Evolutionary conservation across 352 stramenopile genomes (phyloP).

Genomic region (Pythium monospermum): DNA sequence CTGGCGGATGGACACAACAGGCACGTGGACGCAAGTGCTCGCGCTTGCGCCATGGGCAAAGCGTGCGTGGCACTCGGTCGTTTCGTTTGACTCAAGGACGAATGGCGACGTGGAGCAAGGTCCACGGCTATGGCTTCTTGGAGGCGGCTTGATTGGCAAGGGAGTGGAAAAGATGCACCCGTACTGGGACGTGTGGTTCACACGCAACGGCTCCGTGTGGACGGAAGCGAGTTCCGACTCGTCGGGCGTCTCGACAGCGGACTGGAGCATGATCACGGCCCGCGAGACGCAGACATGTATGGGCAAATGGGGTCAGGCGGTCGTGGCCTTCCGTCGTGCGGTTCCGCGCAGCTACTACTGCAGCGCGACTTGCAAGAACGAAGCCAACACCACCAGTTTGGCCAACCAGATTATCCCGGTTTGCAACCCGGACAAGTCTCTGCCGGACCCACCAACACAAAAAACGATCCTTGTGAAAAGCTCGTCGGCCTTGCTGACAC

Average conservation of each 20-base stretch:
- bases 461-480: slow-evolving; percentile 36
- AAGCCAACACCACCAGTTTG: slow-evolving; percentile 38
- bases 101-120: slow-evolving; percentile 54
- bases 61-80: slow-evolving; percentile 67
- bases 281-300: slow-evolving; percentile 43
- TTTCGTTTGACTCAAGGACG: slow-evolving; percentile 71
- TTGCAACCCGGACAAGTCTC: slow-evolving; percentile 31
- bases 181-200: slow-evolving; percentile 71
- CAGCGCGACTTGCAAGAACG: slow-evolving; percentile 39
- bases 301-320: slow-evolving; percentile 69
- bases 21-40: slow-evolving; percentile 32
- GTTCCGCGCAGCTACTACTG: slow-evolving; percentile 58
- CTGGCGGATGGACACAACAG: slow-evolving; percentile 51
- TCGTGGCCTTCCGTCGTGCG: slow-evolving; percentile 47
- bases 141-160: slow-evolving; percentile 64
- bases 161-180: slow-evolving; percentile 70
- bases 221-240: slow-evolving; percentile 51
- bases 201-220: slow-evolving; percentile 58
- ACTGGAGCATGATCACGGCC: slow-evolving; percentile 67
- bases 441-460: slow-evolving; percentile 31
- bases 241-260: slow-evolving; percentile 61
- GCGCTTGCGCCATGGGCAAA: slow-evolving; percentile 48
- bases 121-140: slow-evolving; percentile 66
- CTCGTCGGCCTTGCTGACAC: slow-evolving; percentile 36
- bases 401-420: slow-evolving; percentile 58